These are phyloP conservation scores for Wickerhamiella azyma DNA, from an alignment of 805 yeast genomes.

Conservation along the genomic window DNA sequence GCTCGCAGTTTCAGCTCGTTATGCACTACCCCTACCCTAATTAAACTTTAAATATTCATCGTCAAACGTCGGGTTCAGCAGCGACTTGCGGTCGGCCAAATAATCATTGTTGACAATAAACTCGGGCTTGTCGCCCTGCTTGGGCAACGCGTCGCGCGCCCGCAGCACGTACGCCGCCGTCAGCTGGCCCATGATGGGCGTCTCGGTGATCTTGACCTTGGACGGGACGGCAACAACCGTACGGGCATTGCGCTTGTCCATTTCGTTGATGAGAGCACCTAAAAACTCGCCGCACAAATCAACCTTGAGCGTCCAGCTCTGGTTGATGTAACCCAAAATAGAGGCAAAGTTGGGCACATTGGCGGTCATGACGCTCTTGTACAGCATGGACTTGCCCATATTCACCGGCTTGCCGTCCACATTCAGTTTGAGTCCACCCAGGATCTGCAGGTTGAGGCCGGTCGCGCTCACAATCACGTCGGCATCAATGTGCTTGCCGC, in stretches of 20 bases:
- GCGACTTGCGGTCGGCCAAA: slow-evolving; percentile 3
- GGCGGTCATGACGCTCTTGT: slow-evolving; percentile 4
- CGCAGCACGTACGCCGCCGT: slow-evolving; percentile 3
- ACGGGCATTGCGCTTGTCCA: slow-evolving; percentile 1
- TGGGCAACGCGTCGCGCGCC: background rate
- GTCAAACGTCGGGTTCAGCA: slow-evolving; percentile 1
- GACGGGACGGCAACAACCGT: background rate
- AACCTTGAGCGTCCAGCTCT: slow-evolving; percentile 8
- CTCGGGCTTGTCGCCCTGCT: slow-evolving; percentile 6
- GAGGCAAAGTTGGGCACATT: slow-evolving; percentile 3
- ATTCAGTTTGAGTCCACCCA: slow-evolving; percentile 1
- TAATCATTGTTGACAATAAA: slow-evolving; percentile 3
- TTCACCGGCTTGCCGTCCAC: slow-evolving; percentile 2
- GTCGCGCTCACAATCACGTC: slow-evolving; percentile 7
- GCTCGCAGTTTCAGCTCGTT: too few species aligned
- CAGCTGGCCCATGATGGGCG: slow-evolving; percentile 7
- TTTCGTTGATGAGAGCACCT: background rate
- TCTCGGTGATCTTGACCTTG: slow-evolving; percentile 2
- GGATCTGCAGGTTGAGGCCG: background rate
- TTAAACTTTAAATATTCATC: slow-evolving; percentile 3
- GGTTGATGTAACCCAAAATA: slow-evolving; percentile 6
- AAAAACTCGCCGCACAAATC: slow-evolving; percentile 5
- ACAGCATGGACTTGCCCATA: background rate
- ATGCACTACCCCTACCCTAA: background rate
- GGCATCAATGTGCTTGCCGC: slow-evolving; percentile 8